Conservation (phyloP, 176 grass and related monocot genomes). For the Bromus sterilis region DNA sequence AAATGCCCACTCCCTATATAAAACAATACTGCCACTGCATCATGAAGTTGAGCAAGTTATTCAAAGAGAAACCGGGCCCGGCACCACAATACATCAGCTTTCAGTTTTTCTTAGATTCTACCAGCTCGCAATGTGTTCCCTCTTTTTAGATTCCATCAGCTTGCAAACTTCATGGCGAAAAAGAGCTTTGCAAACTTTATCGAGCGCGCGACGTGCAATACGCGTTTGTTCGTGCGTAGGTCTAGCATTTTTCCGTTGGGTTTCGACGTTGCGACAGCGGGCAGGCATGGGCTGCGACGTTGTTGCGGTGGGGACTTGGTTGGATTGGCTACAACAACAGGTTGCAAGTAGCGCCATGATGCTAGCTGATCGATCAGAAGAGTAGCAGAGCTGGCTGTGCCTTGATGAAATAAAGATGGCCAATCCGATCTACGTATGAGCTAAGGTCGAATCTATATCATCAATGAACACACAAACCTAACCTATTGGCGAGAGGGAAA, state of each 20-base stretch:
- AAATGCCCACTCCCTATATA: not conserved
- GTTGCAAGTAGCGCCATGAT: not conserved
- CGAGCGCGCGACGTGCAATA: too few relatives aligned
- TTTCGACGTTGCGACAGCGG: not conserved
- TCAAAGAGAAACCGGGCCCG: not conserved
- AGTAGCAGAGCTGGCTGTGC: not conserved
- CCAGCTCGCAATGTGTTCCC: not conserved
- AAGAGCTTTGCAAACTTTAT: too few relatives aligned
- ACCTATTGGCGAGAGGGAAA: not conserved
- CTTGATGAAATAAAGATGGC: not conserved
- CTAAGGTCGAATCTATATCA: not conserved
- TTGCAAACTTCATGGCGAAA: too few relatives aligned
- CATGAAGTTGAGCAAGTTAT: not conserved
- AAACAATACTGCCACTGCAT: not conserved
- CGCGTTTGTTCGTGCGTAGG: too few relatives aligned
- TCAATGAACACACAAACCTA: not conserved
- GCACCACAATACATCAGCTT: not conserved
- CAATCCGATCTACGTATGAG: not conserved
- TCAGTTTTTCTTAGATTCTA: not conserved
- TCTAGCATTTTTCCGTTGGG: too few relatives aligned
- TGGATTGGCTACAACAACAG: not conserved
- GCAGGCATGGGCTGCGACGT: not conserved
- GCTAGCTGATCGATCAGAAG: not conserved
- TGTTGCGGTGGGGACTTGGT: not conserved
- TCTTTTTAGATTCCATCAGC: not conserved